phyloP scores from a whole-genome alignment of 306 rosid genomes.

The Leucaena leucocephala region DNA sequence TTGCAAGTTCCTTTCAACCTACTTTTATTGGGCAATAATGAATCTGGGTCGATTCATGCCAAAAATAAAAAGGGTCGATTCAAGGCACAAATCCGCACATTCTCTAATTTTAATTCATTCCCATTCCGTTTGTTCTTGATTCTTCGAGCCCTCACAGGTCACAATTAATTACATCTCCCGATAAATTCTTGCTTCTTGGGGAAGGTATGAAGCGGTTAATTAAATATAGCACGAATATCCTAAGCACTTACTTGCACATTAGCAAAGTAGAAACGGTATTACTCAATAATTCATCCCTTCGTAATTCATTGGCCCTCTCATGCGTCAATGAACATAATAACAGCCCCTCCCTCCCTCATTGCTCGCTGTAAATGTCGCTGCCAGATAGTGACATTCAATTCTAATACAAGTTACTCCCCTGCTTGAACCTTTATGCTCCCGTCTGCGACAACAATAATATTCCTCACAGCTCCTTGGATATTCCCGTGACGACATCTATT shows the following conservation, averaged over 20 bases:
- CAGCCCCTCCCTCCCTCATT: neutral
- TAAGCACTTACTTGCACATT: neutral
- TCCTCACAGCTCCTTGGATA: conserved; percentile 1
- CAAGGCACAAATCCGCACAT: neutral
- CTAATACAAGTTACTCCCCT: conserved; percentile 2
- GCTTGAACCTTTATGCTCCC: neutral
- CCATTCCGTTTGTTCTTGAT: neutral
- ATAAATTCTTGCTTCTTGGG: neutral
- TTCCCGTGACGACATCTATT: neutral
- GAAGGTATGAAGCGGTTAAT: too few species aligned
- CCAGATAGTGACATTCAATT: neutral
- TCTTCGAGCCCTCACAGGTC: neutral
- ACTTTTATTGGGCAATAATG: neutral
- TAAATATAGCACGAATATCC: neutral
- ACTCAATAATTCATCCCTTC: too few species aligned
- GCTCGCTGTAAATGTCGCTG: neutral
- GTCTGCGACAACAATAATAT: neutral
- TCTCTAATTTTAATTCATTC: neutral
- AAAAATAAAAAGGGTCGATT: neutral
- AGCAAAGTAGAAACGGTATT: neutral
- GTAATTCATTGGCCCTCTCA: neutral
- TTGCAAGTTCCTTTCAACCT: neutral
- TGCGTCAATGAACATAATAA: neutral
- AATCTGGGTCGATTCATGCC: neutral
- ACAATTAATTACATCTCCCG: neutral